Conservation (phyloP, 108 stramenopile genomes). For the Discostella stelligeroides region DNA sequence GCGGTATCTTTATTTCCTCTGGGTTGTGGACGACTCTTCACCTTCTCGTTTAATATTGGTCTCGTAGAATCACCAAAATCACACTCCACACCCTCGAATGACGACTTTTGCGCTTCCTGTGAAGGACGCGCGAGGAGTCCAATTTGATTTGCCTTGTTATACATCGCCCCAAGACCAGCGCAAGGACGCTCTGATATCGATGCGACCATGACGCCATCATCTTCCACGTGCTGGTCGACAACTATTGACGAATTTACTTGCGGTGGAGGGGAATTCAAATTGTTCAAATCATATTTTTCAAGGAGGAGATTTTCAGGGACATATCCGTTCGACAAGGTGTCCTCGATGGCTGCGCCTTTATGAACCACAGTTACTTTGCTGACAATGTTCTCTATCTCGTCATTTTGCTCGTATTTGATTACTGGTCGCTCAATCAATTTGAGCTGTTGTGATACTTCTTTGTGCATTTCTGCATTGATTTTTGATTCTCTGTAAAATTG, state of each 20-base stretch:
- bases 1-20: conserved; percentile 27
- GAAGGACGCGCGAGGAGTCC: conserved; percentile 1
- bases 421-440: background rate
- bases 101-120: background rate
- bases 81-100: conserved; percentile 19
- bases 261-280: background rate
- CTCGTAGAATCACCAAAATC: background rate
- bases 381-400: conserved; percentile 23
- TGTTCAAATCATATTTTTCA: conserved; percentile 46
- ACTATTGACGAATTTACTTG: background rate
- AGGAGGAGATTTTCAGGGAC: conserved; percentile 55
- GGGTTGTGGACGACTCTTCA: conserved; percentile 14
- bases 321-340: conserved; percentile 34
- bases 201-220: background rate
- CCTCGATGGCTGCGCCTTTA: conserved; percentile 11
- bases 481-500: conserved; percentile 72
- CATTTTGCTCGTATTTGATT: conserved; percentile 30
- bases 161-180: conserved; percentile 17
- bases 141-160: conserved; percentile 7
- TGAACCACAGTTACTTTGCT: conserved; percentile 65
- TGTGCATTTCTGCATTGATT: conserved; percentile 48
- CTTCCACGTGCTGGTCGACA: background rate
- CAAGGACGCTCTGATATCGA: conserved; percentile 1
- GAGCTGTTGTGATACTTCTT: background rate
- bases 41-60: conserved; percentile 6